phyloP scores from a whole-genome alignment of 768 basidiomycete genomes.

The Mycena haematopus region DNA sequence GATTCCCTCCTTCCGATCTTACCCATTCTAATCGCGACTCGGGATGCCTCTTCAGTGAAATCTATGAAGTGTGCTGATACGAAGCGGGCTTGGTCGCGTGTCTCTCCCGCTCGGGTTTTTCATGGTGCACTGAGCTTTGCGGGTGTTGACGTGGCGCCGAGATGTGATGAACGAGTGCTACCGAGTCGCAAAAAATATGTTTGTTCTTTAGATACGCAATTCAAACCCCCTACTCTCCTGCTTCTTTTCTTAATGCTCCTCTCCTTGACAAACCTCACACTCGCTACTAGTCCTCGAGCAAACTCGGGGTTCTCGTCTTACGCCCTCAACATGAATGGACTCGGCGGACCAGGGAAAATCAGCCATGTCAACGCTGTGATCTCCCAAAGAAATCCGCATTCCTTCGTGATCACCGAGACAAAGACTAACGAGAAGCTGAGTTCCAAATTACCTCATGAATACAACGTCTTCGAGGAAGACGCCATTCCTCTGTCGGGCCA shows the following conservation, averaged over 20 bases:
- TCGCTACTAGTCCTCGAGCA: neutral
- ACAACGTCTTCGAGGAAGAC: constrained; percentile 17
- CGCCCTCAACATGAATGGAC: constrained; percentile 10
- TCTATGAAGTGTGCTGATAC: constrained; percentile 2
- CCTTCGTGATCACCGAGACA: constrained; percentile 11
- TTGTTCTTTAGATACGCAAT: constrained; percentile 10
- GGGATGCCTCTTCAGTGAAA: constrained; percentile 3
- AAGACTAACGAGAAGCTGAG: constrained; percentile 21
- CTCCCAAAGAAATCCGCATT: neutral
- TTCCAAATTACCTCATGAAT: constrained; percentile 15
- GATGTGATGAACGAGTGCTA: constrained; percentile 6
- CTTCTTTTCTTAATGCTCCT: neutral
- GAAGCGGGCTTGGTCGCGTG: neutral
- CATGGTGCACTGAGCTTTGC: constrained; percentile 18
- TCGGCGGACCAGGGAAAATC: constrained; percentile 5
- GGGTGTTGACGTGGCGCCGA: neutral
- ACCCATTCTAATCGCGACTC: neutral
- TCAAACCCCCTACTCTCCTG: constrained; percentile 1
- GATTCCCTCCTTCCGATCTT: neutral
- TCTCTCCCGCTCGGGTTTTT: constrained; percentile 1
- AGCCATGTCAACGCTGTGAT: constrained; percentile 14
- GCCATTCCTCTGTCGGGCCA: constrained; percentile 1
- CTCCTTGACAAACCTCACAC: neutral
- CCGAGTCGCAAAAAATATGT: constrained; percentile 20
- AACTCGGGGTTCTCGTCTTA: constrained; percentile 4